A percentile compares a stretch with the other conserved stretches of the same genome.
These are phyloP conservation scores for Breviolum minutum DNA, from an alignment of 73 alveolate species.

Conservation along the genomic window DNA sequence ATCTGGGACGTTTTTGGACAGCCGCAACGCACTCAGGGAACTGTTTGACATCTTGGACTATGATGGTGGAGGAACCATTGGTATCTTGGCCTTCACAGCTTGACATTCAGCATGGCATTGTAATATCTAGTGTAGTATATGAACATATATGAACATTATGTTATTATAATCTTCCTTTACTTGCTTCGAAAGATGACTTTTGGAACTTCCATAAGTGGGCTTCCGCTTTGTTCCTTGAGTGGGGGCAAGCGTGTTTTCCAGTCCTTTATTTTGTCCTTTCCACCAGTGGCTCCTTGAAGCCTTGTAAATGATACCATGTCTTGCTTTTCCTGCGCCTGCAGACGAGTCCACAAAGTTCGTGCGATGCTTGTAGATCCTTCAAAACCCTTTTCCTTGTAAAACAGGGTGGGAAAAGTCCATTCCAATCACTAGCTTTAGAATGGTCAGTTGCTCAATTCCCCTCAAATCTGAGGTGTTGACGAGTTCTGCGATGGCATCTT, in stretches of 20 bases:
- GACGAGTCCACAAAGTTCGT: background rate
- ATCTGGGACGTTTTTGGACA: background rate
- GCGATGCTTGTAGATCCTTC: background rate
- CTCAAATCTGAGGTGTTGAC: constrained; percentile 35
- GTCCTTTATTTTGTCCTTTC: too few species aligned
- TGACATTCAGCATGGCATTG: background rate
- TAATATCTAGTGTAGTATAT: too few species aligned
- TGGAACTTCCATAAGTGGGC: background rate
- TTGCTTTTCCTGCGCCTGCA: too few species aligned
- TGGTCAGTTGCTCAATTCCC: background rate
- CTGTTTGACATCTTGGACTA: constrained; percentile 62
- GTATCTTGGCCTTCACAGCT: background rate
- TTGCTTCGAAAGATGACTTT: background rate
- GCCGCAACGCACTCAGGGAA: background rate
- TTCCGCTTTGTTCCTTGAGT: background rate
- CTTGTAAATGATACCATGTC: too few species aligned
- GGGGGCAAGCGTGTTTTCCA: too few species aligned
- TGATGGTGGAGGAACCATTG: constrained; percentile 74
- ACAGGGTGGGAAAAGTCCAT: background rate
- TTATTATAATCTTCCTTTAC: background rate
- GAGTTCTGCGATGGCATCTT: constrained; percentile 87
- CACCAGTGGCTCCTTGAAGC: too few species aligned
- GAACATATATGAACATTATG: too few species aligned
- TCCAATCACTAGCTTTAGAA: background rate
- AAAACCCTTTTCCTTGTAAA: background rate